Evolutionary conservation across 352 stramenopile genomes (phyloP).

Genomic region (Phytophthora foliorum): DNA sequence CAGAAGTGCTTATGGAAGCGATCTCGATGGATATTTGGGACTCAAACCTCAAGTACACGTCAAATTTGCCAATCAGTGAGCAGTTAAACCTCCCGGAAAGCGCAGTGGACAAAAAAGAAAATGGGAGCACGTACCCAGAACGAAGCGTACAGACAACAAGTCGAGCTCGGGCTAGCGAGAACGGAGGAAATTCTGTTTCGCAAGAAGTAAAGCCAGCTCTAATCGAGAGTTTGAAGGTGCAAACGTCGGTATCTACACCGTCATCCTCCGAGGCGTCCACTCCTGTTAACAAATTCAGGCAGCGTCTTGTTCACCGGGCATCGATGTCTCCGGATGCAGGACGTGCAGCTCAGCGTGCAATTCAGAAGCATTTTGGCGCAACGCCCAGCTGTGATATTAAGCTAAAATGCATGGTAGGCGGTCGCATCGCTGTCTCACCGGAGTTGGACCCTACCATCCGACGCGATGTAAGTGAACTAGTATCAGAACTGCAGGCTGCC

Average conservation of each 20-base stretch:
- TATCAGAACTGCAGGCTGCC: constrained; percentile 70
- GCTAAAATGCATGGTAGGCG: constrained; percentile 77
- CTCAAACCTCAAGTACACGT: constrained; percentile 85
- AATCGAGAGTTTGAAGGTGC: constrained; percentile 33
- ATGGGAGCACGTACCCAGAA: not conserved
- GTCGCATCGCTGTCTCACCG: constrained; percentile 64
- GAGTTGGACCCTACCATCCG: constrained; percentile 73
- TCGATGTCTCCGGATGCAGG: constrained; percentile 66
- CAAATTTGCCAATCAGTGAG: constrained; percentile 75
- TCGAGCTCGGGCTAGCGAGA: not conserved
- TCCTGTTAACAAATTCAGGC: constrained; percentile 34
- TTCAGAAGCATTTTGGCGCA: constrained; percentile 79
- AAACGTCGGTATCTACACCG: constrained; percentile 23
- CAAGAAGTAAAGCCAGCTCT: constrained; percentile 21
- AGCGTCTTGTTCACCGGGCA: constrained; percentile 38
- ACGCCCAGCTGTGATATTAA: constrained; percentile 79
- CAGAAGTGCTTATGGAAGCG: constrained; percentile 85
- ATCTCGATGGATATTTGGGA: constrained; percentile 91
- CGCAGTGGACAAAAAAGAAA: constrained; percentile 21
- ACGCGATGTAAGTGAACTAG: constrained; percentile 72
- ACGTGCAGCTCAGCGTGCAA: constrained; percentile 63
- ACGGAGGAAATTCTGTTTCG: constrained; percentile 1
- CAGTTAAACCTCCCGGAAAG: constrained; percentile 68
- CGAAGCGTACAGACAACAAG: constrained; percentile 1
- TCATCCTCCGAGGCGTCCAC: constrained; percentile 28